These are phyloP conservation scores for Mycena olivaceomarginata DNA, from an alignment of 768 basidiomycete species.

Conservation along the genomic window DNA sequence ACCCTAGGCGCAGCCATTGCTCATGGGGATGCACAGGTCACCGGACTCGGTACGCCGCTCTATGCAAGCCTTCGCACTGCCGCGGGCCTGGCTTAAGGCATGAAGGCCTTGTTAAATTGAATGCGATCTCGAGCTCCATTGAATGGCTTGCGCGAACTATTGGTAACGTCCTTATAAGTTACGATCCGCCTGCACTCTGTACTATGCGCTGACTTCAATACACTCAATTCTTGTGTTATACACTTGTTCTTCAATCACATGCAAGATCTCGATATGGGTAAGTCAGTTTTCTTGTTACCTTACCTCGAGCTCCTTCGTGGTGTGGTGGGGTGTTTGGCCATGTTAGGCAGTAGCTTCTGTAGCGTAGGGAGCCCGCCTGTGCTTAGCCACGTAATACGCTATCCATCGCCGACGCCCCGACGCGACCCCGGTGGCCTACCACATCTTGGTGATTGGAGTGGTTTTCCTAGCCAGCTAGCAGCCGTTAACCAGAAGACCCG, in stretches of 20 bases:
- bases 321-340: too few species aligned
- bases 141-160: conserved; percentile 4
- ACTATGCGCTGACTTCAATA: conserved; percentile 9
- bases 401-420: too few species aligned
- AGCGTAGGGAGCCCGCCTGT: too few species aligned
- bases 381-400: too few species aligned
- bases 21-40: conserved; percentile 19
- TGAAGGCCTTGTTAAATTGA: conserved; percentile 15
- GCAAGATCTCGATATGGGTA: too few species aligned
- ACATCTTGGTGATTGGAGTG: too few species aligned
- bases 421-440: too few species aligned
- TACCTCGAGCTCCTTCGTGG: too few species aligned
- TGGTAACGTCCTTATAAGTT: conserved; percentile 19
- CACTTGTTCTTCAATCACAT: not conserved
- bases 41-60: conserved; percentile 23
- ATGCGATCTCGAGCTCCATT: not conserved
- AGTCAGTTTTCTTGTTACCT: too few species aligned
- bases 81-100: conserved; percentile 17
- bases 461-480: too few species aligned
- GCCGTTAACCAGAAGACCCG: too few species aligned
- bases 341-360: too few species aligned
- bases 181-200: conserved; percentile 15
- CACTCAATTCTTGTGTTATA: conserved; percentile 3
- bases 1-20: conserved; percentile 3
- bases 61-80: conserved; percentile 11